Evolutionary conservation across 177 flowering plant genomes (phyloP).

Genomic region (Vitis hybrid): DNA sequence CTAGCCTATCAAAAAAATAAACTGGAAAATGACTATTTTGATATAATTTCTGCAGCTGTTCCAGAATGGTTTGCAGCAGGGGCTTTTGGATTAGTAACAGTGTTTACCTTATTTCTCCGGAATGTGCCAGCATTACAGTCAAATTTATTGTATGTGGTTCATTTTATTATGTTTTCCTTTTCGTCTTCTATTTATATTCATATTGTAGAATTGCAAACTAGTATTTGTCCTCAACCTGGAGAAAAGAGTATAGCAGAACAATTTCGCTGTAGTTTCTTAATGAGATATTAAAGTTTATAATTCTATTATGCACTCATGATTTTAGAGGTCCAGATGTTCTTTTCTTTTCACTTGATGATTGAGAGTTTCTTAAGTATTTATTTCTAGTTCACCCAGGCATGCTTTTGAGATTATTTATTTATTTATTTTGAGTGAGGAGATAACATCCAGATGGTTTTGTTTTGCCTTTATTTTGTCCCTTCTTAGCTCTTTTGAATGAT

Average conservation of each 20-base stretch:
- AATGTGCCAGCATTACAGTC: constrained; percentile 95
- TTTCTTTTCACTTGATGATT: too few species aligned
- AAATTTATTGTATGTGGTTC: constrained; percentile 69
- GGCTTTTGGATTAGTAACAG: constrained; percentile 85
- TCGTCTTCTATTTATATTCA: not conserved
- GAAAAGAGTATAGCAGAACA: not conserved
- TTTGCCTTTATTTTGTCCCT: too few species aligned
- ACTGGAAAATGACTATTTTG: not conserved
- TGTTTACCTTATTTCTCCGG: constrained; percentile 89
- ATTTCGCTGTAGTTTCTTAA: not conserved
- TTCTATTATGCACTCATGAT: not conserved
- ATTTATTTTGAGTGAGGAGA: too few species aligned
- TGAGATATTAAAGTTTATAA: not conserved
- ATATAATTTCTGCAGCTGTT: constrained; percentile 66
- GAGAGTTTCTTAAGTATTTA: too few species aligned
- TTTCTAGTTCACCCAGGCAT: too few species aligned
- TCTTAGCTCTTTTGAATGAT: too few species aligned
- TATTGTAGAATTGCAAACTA: not conserved
- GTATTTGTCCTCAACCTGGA: not conserved
- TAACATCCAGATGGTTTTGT: too few species aligned
- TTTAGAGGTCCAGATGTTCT: not conserved
- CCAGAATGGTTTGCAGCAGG: constrained; percentile 99
- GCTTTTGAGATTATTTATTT: too few species aligned
- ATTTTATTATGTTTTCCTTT: not conserved
- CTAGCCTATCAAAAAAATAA: not conserved